Evolutionary conservation across 345 rosid species (phyloP).

Genomic region (Aquilaria sinensis): DNA sequence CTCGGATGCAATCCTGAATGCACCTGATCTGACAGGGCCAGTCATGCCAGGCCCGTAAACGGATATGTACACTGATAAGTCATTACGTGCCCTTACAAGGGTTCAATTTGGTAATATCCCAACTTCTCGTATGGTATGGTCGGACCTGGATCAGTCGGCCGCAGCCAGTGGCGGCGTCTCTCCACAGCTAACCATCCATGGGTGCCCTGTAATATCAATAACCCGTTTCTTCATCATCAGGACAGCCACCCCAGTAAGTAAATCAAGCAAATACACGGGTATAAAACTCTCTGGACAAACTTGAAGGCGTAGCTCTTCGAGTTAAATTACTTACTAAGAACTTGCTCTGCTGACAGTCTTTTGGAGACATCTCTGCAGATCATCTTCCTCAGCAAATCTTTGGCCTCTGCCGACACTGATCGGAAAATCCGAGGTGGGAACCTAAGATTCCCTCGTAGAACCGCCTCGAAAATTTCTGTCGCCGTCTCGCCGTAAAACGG

Average conservation of each 20-base stretch:
- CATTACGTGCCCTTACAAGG: not conserved
- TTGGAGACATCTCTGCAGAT: conserved; percentile 67
- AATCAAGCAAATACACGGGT: not conserved
- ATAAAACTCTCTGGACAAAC: not conserved
- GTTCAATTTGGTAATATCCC: no score
- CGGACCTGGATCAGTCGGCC: not conserved
- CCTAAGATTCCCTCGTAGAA: conserved; percentile 63
- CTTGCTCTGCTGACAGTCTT: conserved; percentile 72
- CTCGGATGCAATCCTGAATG: no score
- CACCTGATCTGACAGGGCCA: no score
- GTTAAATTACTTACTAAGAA: conserved; percentile 42
- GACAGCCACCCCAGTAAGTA: not conserved
- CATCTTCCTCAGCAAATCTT: conserved; percentile 78
- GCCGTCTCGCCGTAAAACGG: conserved; percentile 79
- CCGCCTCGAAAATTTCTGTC: conserved; percentile 56
- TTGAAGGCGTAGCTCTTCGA: not conserved
- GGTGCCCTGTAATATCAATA: conserved; percentile 37
- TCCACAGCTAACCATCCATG: conserved; percentile 53
- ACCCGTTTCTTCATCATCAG: not conserved
- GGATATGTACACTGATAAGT: conserved; percentile 21
- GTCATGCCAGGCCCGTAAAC: no score
- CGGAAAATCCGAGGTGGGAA: conserved; percentile 48
- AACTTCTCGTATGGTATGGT: no score
- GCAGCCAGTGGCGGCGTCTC: conserved; percentile 27
- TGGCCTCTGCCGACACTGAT: conserved; percentile 39